Base-by-base conservation (phyloP, 2,329 filamentous ascomycete species). In the Basipetospora chlamydospora region DNA sequence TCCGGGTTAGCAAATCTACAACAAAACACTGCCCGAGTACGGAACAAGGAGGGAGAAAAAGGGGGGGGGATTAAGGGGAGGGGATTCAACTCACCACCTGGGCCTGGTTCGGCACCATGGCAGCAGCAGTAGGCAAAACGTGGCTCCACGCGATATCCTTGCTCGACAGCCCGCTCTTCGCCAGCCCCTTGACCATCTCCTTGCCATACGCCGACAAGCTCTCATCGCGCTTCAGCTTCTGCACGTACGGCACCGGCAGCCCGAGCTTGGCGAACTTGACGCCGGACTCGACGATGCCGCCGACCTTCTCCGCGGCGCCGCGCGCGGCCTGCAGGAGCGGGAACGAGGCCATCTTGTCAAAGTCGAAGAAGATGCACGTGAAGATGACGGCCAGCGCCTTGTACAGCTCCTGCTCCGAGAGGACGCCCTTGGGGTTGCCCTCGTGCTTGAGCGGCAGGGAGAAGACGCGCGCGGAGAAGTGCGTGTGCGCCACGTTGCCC, bases 131-230 rank as follows among this genome's bases (percentile, higher is more conserved):
- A 0, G 81, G 80, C 33, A 86, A 48, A 26, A 86, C 67, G 49
- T 83, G 76, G 17, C 67, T 68, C 71, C 75, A 83, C 0, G 79
- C 73, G 42, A 86, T 73, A 35, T 86, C 77, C 17, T 74, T 64
- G 3, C 66, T 59, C 36, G 62, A 70, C 40, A 82, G 52, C 0
- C 80, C 79, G 9, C 62, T 61, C 46, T 80, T 78, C 17, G 76
- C 57, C 28, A 87, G 57, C 1, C 66, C 66, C 48, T 77, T 74
- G 45, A 83, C 66, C 52, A 83, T 63, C 29, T 74, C 65, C 13
- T 66, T 63, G 3, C 82, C 82, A 41, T 80, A 82, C 3, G 69
- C 62, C 2, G 67, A 64, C 32, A 88, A 56, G 0, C 62, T 59
- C 25, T 71, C 71, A 17, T 66, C 58, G 47, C 71, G 70, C 25